A percentile compares a stretch with the other conserved stretches of the same genome.
Evolutionary conservation across 805 yeast genomes (phyloP).

Genomic region (Lachancea quebecensis): DNA sequence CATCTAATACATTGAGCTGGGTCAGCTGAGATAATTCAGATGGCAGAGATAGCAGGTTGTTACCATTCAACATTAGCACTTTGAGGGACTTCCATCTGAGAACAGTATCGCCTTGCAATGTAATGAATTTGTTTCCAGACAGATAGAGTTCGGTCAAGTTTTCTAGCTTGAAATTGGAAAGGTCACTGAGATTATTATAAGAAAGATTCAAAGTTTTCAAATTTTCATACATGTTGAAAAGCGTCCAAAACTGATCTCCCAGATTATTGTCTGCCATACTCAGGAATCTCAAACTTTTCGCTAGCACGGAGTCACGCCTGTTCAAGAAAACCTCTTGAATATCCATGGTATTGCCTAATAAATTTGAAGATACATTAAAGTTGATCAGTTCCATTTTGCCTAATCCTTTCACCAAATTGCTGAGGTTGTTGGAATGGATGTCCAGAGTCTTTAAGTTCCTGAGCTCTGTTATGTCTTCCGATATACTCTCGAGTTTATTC

Average conservation of each 20-base stretch:
- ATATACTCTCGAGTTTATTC: slow-evolving; percentile 68
- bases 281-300: slow-evolving; percentile 49
- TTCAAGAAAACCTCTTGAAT: slow-evolving; percentile 43
- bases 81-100: slow-evolving; percentile 50
- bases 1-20: slow-evolving; percentile 68
- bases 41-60: slow-evolving; percentile 79
- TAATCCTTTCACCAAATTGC: slow-evolving; percentile 56
- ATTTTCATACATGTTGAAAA: slow-evolving; percentile 50
- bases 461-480: slow-evolving; percentile 56
- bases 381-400: slow-evolving; percentile 56
- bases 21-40: slow-evolving; percentile 72
- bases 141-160: slow-evolving; percentile 59
- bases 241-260: slow-evolving; percentile 67
- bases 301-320: slow-evolving; percentile 25
- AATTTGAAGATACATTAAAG: slow-evolving; percentile 69
- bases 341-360: slow-evolving; percentile 37
- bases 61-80: slow-evolving; percentile 68
- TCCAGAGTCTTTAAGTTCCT: slow-evolving; percentile 60
- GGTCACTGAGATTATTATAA: slow-evolving; percentile 76
- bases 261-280: slow-evolving; percentile 79
- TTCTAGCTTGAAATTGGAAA: slow-evolving; percentile 64
- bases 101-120: slow-evolving; percentile 82
- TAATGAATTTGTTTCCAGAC: slow-evolving; percentile 75
- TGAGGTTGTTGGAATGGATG: slow-evolving; percentile 77
- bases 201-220: slow-evolving; percentile 65